These are phyloP conservation scores for Petunia secreta DNA, from an alignment of 257 asterid genomes.

Conservation along the genomic window DNA sequence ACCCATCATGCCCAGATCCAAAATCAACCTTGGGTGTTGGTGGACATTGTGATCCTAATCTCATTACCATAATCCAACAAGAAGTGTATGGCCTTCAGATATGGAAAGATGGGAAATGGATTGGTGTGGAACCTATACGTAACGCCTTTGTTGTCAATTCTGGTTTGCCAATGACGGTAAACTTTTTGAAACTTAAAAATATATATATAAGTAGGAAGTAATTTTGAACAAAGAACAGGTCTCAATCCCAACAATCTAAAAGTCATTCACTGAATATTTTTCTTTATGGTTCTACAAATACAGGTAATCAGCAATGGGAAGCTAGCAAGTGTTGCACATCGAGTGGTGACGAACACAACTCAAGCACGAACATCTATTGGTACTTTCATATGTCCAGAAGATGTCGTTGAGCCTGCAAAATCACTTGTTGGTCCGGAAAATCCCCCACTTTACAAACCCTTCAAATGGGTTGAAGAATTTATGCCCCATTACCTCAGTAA, in stretches of 20 bases:
- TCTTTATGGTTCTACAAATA: not conserved
- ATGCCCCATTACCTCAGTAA: constrained; percentile 15
- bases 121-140: constrained; percentile 22
- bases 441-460: constrained; percentile 14
- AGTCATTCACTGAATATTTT: too few species aligned
- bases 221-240: not conserved
- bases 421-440: not conserved
- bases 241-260: not conserved
- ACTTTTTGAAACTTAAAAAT: not conserved
- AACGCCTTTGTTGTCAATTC: constrained; percentile 22
- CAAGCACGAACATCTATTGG: constrained; percentile 19
- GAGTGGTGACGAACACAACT: constrained; percentile 28
- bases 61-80: constrained; percentile 27
- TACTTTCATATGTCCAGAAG: constrained; percentile 15
- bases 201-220: not conserved
- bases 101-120: constrained; percentile 30
- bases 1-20: constrained; percentile 34
- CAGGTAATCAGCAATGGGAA: constrained; percentile 13
- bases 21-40: constrained; percentile 22
- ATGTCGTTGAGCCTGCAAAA: constrained; percentile 12
- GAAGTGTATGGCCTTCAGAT: constrained; percentile 30
- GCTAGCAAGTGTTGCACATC: constrained; percentile 20
- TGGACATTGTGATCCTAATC: constrained; percentile 27
- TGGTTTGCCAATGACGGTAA: constrained; percentile 13
- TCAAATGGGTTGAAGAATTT: not conserved